Conservation (phyloP, 1,139 yeast genomes). For the Entelexis sorbosivorans region DNA sequence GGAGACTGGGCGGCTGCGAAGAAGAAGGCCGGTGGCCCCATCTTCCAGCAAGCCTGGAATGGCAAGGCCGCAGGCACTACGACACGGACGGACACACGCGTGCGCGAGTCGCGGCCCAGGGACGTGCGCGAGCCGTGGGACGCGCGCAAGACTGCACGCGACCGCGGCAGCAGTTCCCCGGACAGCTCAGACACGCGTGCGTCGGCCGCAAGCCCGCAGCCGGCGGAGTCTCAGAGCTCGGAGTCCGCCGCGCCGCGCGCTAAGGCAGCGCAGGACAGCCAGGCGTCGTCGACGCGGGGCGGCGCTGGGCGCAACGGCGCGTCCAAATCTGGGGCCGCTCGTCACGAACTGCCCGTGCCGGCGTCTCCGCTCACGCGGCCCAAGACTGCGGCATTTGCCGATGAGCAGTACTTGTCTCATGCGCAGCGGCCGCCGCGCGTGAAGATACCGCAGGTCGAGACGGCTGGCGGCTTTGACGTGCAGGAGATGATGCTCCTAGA, state of each 20-base stretch:
- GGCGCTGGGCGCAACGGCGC: neutral
- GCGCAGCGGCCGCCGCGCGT: neutral
- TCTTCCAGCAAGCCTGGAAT: constrained; percentile 2
- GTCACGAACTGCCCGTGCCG: neutral
- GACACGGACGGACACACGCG: neutral
- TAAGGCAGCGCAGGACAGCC: neutral
- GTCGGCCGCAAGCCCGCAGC: too few species aligned
- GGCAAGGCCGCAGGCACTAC: neutral
- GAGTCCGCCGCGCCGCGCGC: too few species aligned
- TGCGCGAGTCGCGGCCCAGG: neutral
- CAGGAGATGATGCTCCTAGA: neutral
- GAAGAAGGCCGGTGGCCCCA: constrained; percentile 5
- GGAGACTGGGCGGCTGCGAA: constrained; percentile 7
- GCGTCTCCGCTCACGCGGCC: neutral
- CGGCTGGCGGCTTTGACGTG: constrained; percentile 1
- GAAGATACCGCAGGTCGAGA: neutral
- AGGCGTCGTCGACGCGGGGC: too few species aligned
- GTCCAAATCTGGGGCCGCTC: neutral
- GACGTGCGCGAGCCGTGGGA: constrained; percentile 2
- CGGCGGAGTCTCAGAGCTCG: too few species aligned
- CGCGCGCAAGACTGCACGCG: neutral
- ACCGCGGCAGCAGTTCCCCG: neutral
- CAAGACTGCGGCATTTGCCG: neutral
- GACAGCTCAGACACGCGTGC: neutral
- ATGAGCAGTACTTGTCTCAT: neutral